Evolutionary conservation across 345 rosid genomes (phyloP).

Genomic region (Diplotaxis tenuifolia): DNA sequence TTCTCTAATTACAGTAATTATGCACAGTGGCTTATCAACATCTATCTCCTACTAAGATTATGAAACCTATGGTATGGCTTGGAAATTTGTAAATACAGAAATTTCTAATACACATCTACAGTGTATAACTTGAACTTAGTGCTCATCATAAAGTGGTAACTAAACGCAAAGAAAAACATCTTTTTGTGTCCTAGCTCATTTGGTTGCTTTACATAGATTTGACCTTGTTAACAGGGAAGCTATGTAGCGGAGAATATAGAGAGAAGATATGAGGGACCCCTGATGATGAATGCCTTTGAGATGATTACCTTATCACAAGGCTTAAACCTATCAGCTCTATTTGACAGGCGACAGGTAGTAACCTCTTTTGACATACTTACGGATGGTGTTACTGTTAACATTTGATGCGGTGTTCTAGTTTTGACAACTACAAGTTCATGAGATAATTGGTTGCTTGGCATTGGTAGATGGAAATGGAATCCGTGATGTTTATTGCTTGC

Average conservation of each 20-base stretch:
- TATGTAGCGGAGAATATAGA: slow-evolving; percentile 59
- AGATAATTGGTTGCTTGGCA: slow-evolving; percentile 10
- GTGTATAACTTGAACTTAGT: not conserved
- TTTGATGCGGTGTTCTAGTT: not conserved
- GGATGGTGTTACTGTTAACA: not conserved
- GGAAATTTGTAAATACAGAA: not conserved
- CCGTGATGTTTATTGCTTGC: not conserved
- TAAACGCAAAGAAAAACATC: not conserved
- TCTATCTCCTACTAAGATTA: not conserved
- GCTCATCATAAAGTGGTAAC: not conserved
- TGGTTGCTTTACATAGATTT: slow-evolving; percentile 2
- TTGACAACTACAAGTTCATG: not conserved
- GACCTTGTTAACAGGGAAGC: slow-evolving; percentile 54
- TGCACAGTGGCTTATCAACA: not conserved
- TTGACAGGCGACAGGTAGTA: slow-evolving; percentile 85
- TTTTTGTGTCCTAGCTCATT: not conserved
- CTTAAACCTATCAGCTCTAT: slow-evolving; percentile 81
- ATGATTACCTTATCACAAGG: slow-evolving; percentile 97
- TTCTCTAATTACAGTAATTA: not conserved
- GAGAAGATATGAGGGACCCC: slow-evolving; percentile 53
- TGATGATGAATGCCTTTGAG: slow-evolving; percentile 95
- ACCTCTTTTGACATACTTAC: not conserved
- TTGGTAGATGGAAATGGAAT: slow-evolving; percentile 3
- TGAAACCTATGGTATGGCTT: not conserved
- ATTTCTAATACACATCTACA: not conserved